Evolutionary conservation across 306 rosid species (phyloP).

Genomic region (Gastrolobium villosum): DNA sequence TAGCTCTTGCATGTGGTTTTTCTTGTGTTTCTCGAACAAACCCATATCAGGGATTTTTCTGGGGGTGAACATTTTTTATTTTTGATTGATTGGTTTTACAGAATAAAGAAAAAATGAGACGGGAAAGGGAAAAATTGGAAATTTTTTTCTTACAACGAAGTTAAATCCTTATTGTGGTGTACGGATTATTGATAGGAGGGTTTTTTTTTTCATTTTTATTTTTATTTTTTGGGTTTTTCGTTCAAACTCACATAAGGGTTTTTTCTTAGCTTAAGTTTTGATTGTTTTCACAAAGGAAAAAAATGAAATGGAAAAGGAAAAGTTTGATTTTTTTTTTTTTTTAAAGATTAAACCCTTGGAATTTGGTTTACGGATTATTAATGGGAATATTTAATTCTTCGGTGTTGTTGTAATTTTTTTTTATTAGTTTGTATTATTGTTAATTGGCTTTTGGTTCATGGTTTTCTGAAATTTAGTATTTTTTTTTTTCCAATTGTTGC

Average conservation of each 20-base stretch:
- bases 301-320: background rate
- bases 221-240: background rate
- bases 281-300: background rate
- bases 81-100: background rate
- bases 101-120: background rate
- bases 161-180: constrained; percentile 45
- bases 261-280: constrained; percentile 8
- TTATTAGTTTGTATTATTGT: constrained; percentile 11
- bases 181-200: background rate
- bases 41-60: constrained; percentile 11
- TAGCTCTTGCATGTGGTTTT: constrained; percentile 4
- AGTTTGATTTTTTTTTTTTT: background rate
- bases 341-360: background rate
- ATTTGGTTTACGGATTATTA: constrained; percentile 9
- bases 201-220: background rate
- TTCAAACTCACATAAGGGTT: background rate
- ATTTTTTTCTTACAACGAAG: constrained; percentile 11
- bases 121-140: background rate
- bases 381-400: constrained; percentile 10
- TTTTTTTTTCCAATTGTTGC: background rate
- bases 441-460: constrained; percentile 23
- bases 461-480: background rate
- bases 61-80: background rate
- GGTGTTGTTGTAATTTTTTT: background rate
- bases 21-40: constrained; percentile 11